Evolutionary conservation across 441 rosid genomes (phyloP), one percentile per base, ranked within the genome.

Genomic region (Gossypium armourianum): DNA sequence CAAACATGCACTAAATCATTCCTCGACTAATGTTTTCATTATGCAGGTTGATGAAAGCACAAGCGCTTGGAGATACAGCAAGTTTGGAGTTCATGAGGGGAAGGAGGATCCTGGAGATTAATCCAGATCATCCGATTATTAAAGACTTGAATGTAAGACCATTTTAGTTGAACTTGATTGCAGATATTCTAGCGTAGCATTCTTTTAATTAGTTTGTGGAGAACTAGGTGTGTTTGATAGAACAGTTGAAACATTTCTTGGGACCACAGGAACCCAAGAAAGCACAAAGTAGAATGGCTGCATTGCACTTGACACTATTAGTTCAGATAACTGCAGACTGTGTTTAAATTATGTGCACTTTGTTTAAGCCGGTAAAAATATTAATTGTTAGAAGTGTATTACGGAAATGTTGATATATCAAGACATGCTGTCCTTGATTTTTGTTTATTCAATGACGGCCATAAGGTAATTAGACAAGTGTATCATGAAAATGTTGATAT

Each of bases 61-160:
- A 95, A 83, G 95, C 98, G 32, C 92, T 95, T 57, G 97, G 98
- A 56, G 99, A 92, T 73, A 86, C 93, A 59, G 80, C 95, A 28
- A 92, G 96, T 82, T 82, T 95, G 88, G 98, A 93, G 80, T 95
- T 92, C 82, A 92, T 95, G 98, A 83, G 95, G 76, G 97, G 99
- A 24, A 84, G 96, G 77, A 95, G 95, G 83, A 92, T 92, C 57
- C 72, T 92, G 72, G 96, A 95, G 87, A 87, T 92, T 68, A 95
- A 92, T 78, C 92, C 95, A 0, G 95, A 90, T 70, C 97, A 95
- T 78, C 95, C 99, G 6, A 90, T 95, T 63, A 68, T 95, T 45
- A 83, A 89, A 78, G 97, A 95, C 78, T 85, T 95, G 54, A 90
- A 90, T 54, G 97, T 91, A 88, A 88, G 92, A 26, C 64, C 50